Evolutionary conservation across 1,139 yeast species (phyloP).

Genomic region (Hyphopichia fennica): DNA sequence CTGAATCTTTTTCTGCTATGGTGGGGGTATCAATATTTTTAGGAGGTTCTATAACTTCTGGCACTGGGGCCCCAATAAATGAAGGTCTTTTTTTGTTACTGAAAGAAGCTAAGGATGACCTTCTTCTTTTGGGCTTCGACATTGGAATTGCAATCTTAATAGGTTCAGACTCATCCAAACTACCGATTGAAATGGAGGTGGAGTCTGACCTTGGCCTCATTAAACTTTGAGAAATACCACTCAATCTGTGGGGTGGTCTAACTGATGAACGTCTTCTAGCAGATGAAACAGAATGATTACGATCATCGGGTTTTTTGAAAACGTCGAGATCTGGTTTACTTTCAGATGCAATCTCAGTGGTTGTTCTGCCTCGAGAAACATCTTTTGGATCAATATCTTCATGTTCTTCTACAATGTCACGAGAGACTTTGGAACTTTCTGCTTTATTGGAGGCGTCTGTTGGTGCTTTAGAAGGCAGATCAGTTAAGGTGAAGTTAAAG

Average conservation of each 20-base stretch:
- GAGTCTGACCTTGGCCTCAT: conserved; percentile 33
- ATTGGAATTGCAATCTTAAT: conserved; percentile 40
- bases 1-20: conserved; percentile 4
- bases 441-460: neutral
- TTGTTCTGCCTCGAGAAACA: conserved; percentile 12
- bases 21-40: conserved; percentile 2
- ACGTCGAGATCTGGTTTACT: conserved; percentile 20
- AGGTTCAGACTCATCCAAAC: conserved; percentile 20
- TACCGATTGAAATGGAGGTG: conserved; percentile 10
- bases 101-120: conserved; percentile 19
- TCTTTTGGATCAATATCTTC: conserved; percentile 35
- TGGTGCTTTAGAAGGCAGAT: conserved; percentile 5
- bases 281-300: conserved; percentile 1
- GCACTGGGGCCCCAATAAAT: conserved; percentile 2
- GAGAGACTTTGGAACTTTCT: neutral
- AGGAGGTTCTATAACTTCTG: conserved; percentile 5
- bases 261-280: conserved; percentile 30
- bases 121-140: conserved; percentile 28
- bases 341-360: conserved; percentile 8
- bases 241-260: conserved; percentile 33
- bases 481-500: conserved; percentile 7
- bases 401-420: conserved; percentile 9
- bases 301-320: conserved; percentile 27
- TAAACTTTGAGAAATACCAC: conserved; percentile 33
- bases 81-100: neutral